Evolutionary conservation across 2,329 filamentous ascomycete species (phyloP).

Genomic region (Cladosporium sp.): DNA sequence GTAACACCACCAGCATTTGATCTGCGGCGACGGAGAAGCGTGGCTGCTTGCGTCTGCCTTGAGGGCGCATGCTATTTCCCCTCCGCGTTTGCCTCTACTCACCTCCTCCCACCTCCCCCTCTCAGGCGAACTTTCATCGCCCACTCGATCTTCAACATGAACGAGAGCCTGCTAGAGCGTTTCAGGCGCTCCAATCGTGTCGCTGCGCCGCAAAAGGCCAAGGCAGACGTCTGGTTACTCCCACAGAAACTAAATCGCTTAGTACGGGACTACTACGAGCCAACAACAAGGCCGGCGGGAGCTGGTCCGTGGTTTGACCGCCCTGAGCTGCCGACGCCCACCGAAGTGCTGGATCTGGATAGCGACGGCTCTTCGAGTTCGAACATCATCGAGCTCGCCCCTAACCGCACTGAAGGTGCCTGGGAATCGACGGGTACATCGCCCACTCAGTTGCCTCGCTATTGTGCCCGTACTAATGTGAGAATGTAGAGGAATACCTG

Average conservation of each 20-base stretch:
- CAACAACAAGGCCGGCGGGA: constrained; percentile 12
- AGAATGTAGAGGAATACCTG: constrained; percentile 53
- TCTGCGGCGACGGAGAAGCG: no score
- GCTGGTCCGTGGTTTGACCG: constrained; percentile 25
- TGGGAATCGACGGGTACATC: constrained; percentile 48
- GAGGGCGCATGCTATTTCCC: no score
- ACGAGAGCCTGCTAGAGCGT: constrained; percentile 26
- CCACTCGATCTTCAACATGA: constrained; percentile 9
- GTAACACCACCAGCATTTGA: no score
- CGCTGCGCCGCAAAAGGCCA: not conserved
- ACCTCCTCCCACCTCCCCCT: not conserved
- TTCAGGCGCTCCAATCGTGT: constrained; percentile 17
- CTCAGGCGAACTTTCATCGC: not conserved
- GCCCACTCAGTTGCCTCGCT: not conserved
- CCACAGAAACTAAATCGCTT: constrained; percentile 23
- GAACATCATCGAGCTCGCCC: constrained; percentile 15
- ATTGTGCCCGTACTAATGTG: not conserved
- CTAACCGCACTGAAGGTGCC: constrained; percentile 50
- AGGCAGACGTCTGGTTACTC: constrained; percentile 15
- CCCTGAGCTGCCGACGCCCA: constrained; percentile 50
- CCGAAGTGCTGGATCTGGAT: constrained; percentile 44
- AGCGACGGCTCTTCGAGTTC: constrained; percentile 1
- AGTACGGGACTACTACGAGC: constrained; percentile 24
- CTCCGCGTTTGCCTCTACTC: not conserved
- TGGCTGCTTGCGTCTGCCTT: no score